phyloP scores from a whole-genome alignment of 192 early-diverging fungal genomes.

The Haplosporangium gracile region DNA sequence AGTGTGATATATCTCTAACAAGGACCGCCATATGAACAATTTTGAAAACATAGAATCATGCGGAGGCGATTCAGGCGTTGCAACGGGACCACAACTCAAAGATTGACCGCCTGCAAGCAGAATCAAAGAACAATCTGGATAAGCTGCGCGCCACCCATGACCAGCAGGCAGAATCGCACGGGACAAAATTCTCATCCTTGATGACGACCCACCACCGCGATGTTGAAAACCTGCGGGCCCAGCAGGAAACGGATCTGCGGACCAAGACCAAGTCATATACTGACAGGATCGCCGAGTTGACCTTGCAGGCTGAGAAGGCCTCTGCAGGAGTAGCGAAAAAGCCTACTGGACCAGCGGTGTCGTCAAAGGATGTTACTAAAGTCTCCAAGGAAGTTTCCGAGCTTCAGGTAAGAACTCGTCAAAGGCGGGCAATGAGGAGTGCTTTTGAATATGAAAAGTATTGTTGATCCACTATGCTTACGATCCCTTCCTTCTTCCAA shows the following conservation, averaged over 20 bases:
- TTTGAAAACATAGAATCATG: slow-evolving; percentile 6
- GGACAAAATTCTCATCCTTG: slow-evolving; percentile 18
- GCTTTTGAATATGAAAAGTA: too few species aligned
- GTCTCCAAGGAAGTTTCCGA: slow-evolving; percentile 41
- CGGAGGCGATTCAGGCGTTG: background rate
- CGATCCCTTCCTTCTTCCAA: background rate
- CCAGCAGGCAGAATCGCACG: slow-evolving; percentile 22
- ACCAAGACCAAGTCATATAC: background rate
- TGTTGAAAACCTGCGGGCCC: background rate
- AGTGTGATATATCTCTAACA: background rate
- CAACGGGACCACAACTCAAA: background rate
- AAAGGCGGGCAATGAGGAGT: background rate
- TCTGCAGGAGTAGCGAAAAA: background rate
- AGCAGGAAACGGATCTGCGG: slow-evolving; percentile 9
- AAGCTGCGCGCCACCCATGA: slow-evolving; percentile 16
- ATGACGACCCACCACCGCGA: slow-evolving; percentile 11
- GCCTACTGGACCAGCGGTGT: background rate
- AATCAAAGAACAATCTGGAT: background rate
- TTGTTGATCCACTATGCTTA: too few species aligned
- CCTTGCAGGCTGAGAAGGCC: background rate
- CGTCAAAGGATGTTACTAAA: background rate
- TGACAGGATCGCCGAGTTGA: slow-evolving; percentile 2
- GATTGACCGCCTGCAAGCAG: background rate
- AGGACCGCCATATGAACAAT: background rate
- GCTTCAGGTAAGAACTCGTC: slow-evolving; percentile 51